Conservation (phyloP, 169 alveolate species). For the Plasmodium reichenowi region DNA sequence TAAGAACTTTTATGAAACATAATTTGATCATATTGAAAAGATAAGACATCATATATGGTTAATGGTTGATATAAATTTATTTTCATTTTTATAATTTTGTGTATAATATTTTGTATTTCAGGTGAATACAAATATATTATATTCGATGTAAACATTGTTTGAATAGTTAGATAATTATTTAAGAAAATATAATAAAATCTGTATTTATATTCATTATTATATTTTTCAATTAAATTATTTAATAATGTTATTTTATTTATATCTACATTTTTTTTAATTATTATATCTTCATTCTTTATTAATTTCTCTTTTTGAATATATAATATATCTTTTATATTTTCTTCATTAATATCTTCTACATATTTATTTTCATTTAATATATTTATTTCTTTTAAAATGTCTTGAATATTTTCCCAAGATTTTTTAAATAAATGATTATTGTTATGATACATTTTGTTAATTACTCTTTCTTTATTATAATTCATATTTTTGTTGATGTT, state of each 20-base stretch:
- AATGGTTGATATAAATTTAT: conserved; percentile 24
- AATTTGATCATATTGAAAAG: conserved; percentile 46
- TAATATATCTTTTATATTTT: conserved; percentile 9
- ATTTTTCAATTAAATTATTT: conserved; percentile 20
- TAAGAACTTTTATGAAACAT: conserved; percentile 32
- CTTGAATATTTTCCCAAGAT: conserved; percentile 5
- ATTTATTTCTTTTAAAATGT: conserved; percentile 15
- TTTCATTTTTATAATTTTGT: conserved; percentile 31
- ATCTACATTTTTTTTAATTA: conserved; percentile 20
- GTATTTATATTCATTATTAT: conserved; percentile 48
- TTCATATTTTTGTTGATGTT: background rate
- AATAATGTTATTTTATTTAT: conserved; percentile 21
- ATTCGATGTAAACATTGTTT: conserved; percentile 48
- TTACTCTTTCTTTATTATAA: background rate
- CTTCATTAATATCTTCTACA: conserved; percentile 4
- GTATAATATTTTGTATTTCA: conserved; percentile 25
- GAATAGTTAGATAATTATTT: conserved; percentile 51
- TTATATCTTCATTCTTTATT: conserved; percentile 39
- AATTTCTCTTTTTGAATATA: background rate
- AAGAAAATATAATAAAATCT: conserved; percentile 54
- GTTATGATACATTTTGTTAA: conserved; percentile 11
- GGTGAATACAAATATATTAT: conserved; percentile 30
- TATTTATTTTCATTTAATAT: background rate
- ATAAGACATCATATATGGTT: conserved; percentile 44
- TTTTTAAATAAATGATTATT: background rate